A percentile compares a stretch with the other conserved stretches of the same genome.
phyloP scores from a whole-genome alignment of 495 filamentous ascomycete species.

The Aspergillus affinis region DNA sequence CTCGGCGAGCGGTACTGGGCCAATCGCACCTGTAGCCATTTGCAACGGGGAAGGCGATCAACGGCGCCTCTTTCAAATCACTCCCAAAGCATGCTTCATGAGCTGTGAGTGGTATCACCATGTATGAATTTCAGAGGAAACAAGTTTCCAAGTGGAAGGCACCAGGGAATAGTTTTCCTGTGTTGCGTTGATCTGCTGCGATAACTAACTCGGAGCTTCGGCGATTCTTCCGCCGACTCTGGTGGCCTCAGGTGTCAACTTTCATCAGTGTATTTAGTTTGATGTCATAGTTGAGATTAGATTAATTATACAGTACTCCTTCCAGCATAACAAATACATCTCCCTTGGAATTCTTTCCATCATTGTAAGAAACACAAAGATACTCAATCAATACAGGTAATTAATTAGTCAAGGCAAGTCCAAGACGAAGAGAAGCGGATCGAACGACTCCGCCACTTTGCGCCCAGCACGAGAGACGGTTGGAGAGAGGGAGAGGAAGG shows the following conservation, averaged over 20 bases:
- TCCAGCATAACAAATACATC: too few species aligned
- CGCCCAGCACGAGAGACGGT: not conserved
- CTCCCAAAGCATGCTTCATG: slow-evolving; percentile 4
- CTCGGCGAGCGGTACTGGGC: not conserved
- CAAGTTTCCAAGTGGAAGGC: not conserved
- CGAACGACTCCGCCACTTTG: slow-evolving; percentile 5
- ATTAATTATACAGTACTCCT: too few species aligned
- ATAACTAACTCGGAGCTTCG: not conserved
- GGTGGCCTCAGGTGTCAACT: not conserved
- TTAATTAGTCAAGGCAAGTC: not conserved
- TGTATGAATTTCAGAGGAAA: not conserved
- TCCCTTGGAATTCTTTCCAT: not conserved
- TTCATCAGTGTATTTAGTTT: too few species aligned
- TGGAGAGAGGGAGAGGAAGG: too few species aligned
- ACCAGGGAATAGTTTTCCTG: too few species aligned
- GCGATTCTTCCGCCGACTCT: not conserved
- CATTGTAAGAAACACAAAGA: not conserved
- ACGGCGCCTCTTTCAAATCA: slow-evolving; percentile 17
- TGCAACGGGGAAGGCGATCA: slow-evolving; percentile 12
- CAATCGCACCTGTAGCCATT: slow-evolving; percentile 39
- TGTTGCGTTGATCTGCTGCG: not conserved
- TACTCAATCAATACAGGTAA: not conserved
- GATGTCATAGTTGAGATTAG: too few species aligned
- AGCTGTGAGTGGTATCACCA: not conserved
- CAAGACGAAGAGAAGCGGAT: slow-evolving; percentile 5